Base-by-base conservation (phyloP, 257 asterid species). In the Datura wrightii region DNA sequence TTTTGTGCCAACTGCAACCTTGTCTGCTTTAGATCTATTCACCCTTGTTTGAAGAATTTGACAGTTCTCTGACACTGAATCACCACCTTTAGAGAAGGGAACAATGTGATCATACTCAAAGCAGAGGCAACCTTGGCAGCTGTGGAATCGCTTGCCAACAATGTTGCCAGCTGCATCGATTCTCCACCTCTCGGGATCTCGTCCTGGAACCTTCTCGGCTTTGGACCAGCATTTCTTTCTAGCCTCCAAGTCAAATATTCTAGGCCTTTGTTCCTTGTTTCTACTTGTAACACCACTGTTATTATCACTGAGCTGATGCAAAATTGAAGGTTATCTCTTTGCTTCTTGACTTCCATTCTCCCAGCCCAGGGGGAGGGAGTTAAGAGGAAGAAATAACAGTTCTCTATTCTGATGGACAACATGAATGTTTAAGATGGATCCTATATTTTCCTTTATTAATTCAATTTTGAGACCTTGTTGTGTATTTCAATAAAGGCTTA, bases 21-120 rank as follows among this genome's bases (percentile, higher is more conserved):
- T 87, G 90, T 93, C 87, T 10, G 97, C 90, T 83, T 93, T 95
- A 87, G 90, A 89, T 88, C 97, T 92, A 90, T 94, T 95, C 19
- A 90, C 98, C 91, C 95, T 90, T 84, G 96, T 95, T 88, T 94
- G 98, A 85, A 95, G 96, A 86, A 94, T 90, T 85, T 95, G 98
- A 82, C 98, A 95, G 85, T 95, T 95, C 79, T 86, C 96, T 19
- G 44, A 92, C 85, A 92, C 92, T 72, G 97, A 92, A 65, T 88
- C 87, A 79, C 96, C 98, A 78, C 95, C 95, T 89, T 87, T 92
- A 56, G 96, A 92, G 90, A 90, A 94, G 60, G 98, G 98, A 82
- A 90, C 78, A 62, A 92, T 89, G 84, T 95, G 95, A 85, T 94
- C 96, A 87, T 90, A 93, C 88, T 92, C 97, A 78, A 85, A 93